These are phyloP conservation scores for Aspergillus sp. DNA, from an alignment of 2,329 filamentous ascomycete species.

Conservation along the genomic window DNA sequence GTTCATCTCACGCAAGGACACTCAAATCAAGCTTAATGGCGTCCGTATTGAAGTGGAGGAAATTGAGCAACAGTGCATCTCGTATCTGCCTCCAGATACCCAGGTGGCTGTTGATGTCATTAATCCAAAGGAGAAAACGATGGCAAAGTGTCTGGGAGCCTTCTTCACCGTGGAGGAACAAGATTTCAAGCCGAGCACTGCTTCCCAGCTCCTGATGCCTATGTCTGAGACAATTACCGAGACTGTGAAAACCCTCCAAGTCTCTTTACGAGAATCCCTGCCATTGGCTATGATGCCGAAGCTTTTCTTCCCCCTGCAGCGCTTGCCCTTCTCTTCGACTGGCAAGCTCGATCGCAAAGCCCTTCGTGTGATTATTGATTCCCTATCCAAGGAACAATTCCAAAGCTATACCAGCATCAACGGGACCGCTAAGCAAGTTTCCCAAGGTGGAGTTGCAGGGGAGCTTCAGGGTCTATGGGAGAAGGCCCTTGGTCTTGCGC, in stretches of 20 bases:
- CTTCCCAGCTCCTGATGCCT: constrained; percentile 21
- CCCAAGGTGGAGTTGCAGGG: constrained; percentile 28
- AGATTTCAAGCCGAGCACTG: neutral
- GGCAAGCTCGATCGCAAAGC: constrained; percentile 44
- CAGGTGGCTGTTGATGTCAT: constrained; percentile 47
- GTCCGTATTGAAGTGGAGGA: constrained; percentile 48
- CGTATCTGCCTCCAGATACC: constrained; percentile 34
- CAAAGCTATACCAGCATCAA: constrained; percentile 30
- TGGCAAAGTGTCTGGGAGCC: constrained; percentile 33
- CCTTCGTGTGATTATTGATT: constrained; percentile 38
- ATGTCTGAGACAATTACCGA: constrained; percentile 25
- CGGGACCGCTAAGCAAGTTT: constrained; percentile 18
- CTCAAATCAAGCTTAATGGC: constrained; percentile 44
- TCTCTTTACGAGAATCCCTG: constrained; percentile 27
- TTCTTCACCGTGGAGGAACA: constrained; percentile 31
- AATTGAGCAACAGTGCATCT: constrained; percentile 44
- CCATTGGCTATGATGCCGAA: constrained; percentile 47
- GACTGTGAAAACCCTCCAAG: constrained; percentile 25
- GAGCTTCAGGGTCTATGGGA: constrained; percentile 40
- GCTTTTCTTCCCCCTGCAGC: constrained; percentile 43
- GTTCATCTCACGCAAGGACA: constrained; percentile 36
- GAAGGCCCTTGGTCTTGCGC: constrained; percentile 36
- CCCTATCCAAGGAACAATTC: constrained; percentile 33
- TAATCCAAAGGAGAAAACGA: constrained; percentile 28
- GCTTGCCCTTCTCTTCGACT: constrained; percentile 43